Conservation (phyloP, 441 rosid genomes). For the Populus hybrid region DNA sequence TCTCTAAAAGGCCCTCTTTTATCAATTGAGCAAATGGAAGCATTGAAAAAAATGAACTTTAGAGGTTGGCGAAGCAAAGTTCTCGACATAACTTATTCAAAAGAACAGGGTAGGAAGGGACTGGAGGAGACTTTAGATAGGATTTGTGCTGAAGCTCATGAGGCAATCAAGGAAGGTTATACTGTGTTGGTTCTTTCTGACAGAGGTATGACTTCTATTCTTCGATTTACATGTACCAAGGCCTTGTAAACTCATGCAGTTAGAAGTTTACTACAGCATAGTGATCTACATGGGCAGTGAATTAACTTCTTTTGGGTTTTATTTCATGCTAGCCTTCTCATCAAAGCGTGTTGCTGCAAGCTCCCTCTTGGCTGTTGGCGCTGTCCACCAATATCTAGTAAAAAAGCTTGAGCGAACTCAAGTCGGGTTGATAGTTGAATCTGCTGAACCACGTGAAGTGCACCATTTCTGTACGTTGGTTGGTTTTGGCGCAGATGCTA, state of each 20-base stretch:
- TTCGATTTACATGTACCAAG: background rate
- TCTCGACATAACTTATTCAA: constrained; percentile 87
- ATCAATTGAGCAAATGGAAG: constrained; percentile 84
- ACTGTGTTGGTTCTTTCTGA: constrained; percentile 91
- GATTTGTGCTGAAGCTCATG: constrained; percentile 87
- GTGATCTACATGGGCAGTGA: background rate
- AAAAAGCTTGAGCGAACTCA: constrained; percentile 87
- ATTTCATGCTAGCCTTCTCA: constrained; percentile 61
- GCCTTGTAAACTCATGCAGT: background rate
- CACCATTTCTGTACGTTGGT: constrained; percentile 98
- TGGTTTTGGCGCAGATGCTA: constrained; percentile 98
- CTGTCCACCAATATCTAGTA: constrained; percentile 97
- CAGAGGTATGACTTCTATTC: constrained; percentile 60
- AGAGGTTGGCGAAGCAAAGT: constrained; percentile 94
- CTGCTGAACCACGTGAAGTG: constrained; percentile 99
- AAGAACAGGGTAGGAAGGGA: constrained; percentile 80
- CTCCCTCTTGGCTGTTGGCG: constrained; percentile 99
- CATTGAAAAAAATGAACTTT: constrained; percentile 86
- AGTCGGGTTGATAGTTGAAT: constrained; percentile 86
- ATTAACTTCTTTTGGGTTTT: constrained; percentile 7
- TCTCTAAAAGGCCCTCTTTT: constrained; percentile 90
- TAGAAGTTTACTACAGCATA: background rate
- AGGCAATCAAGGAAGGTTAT: constrained; percentile 92
- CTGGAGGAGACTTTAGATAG: constrained; percentile 88
- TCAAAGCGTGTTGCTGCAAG: constrained; percentile 85